Base-by-base conservation (phyloP, 345 rosid species). In the Hevea brasiliensis region DNA sequence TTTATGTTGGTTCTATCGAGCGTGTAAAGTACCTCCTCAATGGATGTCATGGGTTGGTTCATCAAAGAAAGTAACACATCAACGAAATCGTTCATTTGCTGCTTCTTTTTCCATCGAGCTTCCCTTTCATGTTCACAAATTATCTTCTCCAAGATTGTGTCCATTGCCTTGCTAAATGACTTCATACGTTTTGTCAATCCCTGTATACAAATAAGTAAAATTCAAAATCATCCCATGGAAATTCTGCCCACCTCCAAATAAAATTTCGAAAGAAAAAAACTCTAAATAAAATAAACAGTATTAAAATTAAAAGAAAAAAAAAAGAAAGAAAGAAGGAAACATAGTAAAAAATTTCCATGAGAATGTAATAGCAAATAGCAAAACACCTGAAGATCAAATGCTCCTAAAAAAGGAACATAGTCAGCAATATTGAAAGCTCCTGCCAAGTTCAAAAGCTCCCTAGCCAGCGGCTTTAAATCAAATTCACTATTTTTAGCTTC, bases 341-440 rank as follows among this genome's bases (percentile, higher is more conserved):
- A 32, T 2, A 32, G 37, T 32, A 4, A 32, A 32, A 4, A 4
- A 32, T 32, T 32, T n/a, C n/a, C n/a, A n/a, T n/a, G n/a, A n/a
- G n/a, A n/a, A n/a, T n/a, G n/a, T n/a, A n/a, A n/a, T n/a, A n/a
- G n/a, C n/a, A n/a, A 32, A 35, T 20, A 2, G 59, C n/a, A n/a
- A n/a, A 9, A 12, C 66, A 77, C 81, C 70, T 77, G 81, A 60
- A 72, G 41, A 54, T 78, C 81, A 18, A 72, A 15, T 0, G 74
- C 24, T 5, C 32, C 77, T 5, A 67, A 32, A 54, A 20, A 68
- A 41, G 81, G 81, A 6, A 77, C 18, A 29, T 48, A 77, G 51
- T 77, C 73, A 2, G 70, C 40, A 1, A 77, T 17, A 47, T 78
- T 78, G 68, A 78, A 72, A 72, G 77, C 68, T 58, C 81, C 81